phyloP scores from a whole-genome alignment of 495 filamentous ascomycete species.

The Hypoxylon cercidicola region DNA sequence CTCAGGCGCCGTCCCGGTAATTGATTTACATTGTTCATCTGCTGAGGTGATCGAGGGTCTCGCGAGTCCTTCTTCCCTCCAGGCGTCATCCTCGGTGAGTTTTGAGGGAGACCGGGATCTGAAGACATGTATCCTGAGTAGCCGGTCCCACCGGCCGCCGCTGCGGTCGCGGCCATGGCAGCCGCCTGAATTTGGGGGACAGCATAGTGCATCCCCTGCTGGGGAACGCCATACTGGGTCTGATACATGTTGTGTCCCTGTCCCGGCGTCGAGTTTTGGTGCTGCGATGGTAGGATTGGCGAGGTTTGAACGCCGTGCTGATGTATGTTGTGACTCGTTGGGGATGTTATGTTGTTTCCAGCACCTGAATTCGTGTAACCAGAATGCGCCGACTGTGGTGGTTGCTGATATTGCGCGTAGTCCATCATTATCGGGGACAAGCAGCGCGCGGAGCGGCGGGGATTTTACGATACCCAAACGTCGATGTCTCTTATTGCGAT shows the following conservation, averaged over 20 bases:
- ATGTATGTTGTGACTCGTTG: slow-evolving; percentile 64
- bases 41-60: slow-evolving; percentile 69
- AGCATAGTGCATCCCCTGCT: slow-evolving; percentile 69
- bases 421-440: slow-evolving; percentile 69
- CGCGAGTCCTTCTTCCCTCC: slow-evolving; percentile 67
- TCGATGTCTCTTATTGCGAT: slow-evolving; percentile 36
- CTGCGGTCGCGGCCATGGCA: slow-evolving; percentile 76
- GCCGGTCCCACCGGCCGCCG: slow-evolving; percentile 69
- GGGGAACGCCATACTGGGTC: slow-evolving; percentile 65
- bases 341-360: slow-evolving; percentile 70
- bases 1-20: slow-evolving; percentile 65
- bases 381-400: slow-evolving; percentile 66
- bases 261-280: slow-evolving; percentile 62
- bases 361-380: slow-evolving; percentile 64
- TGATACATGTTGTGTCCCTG: slow-evolving; percentile 70
- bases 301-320: slow-evolving; percentile 68
- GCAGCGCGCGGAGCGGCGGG: slow-evolving; percentile 44
- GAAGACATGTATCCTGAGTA: slow-evolving; percentile 63
- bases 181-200: slow-evolving; percentile 70
- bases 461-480: slow-evolving; percentile 43
- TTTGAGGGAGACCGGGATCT: slow-evolving; percentile 65
- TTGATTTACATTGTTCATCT: slow-evolving; percentile 65
- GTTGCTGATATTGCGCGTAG: slow-evolving; percentile 74
- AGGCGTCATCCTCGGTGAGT: slow-evolving; percentile 67
- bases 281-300: slow-evolving; percentile 70